Evolutionary conservation across 2,329 filamentous ascomycete genomes (phyloP).

Genomic region (Trichocomaceae sp.): DNA sequence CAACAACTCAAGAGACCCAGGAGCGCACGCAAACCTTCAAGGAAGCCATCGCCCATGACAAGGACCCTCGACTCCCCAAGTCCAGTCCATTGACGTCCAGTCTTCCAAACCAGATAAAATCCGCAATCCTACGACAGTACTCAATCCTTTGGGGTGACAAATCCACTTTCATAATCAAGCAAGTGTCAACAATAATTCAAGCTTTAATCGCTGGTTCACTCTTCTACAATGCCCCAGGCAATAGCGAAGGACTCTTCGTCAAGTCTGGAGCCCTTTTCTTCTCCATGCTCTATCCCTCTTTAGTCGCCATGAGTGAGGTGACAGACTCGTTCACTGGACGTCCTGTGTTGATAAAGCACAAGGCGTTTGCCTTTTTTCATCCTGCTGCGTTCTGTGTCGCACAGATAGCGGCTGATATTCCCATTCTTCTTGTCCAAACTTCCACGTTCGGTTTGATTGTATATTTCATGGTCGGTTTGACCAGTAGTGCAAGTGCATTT

Average conservation of each 20-base stretch:
- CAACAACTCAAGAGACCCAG: conserved; percentile 44
- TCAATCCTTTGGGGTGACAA: conserved; percentile 62
- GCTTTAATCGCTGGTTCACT: conserved; percentile 60
- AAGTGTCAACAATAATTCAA: conserved; percentile 51
- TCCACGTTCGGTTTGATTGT: conserved; percentile 52
- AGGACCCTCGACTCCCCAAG: conserved; percentile 48
- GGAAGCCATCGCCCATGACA: conserved; percentile 48
- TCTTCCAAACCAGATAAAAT: conserved; percentile 38
- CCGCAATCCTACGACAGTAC: conserved; percentile 51
- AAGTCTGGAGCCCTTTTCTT: conserved; percentile 62
- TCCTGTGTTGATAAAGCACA: conserved; percentile 54
- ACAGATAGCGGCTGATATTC: conserved; percentile 46
- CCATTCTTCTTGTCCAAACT: conserved; percentile 55
- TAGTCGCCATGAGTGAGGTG: conserved; percentile 61
- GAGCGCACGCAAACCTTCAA: conserved; percentile 50
- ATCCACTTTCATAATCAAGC: conserved; percentile 57
- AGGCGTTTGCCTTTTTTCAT: conserved; percentile 52
- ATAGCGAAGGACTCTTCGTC: conserved; percentile 55
- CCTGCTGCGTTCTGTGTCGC: conserved; percentile 42
- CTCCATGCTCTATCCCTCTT: conserved; percentile 54
- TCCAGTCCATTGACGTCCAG: conserved; percentile 57
- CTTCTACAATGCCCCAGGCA: conserved; percentile 58
- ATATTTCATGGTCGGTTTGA: conserved; percentile 60
- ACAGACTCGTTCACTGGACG: conserved; percentile 56
- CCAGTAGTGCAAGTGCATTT: conserved; percentile 47